A percentile compares a stretch with the other conserved stretches of the same genome.
phyloP scores from a whole-genome alignment of 1,284 basidiomycete species.

The Phellinidium pouzarii region DNA sequence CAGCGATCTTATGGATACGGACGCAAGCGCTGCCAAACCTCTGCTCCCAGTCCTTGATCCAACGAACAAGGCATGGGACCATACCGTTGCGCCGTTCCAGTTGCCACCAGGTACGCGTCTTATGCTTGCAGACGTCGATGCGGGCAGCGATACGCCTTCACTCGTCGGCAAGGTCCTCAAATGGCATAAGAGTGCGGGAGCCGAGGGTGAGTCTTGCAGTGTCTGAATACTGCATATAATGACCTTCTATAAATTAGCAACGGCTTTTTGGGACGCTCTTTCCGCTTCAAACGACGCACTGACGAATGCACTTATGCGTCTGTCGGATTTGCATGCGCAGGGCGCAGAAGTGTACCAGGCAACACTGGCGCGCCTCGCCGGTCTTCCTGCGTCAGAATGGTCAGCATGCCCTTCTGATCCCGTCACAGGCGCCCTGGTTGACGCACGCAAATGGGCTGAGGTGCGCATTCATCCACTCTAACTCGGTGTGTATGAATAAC shows the following conservation, averaged over 20 bases:
- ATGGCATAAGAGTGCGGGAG: conserved; percentile 67
- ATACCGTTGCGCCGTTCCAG: conserved; percentile 58
- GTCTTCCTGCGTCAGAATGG: conserved; percentile 46
- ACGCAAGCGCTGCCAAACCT: conserved; percentile 25
- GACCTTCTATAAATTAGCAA: conserved; percentile 35
- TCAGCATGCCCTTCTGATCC: conserved; percentile 4
- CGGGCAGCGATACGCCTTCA: conserved; percentile 89
- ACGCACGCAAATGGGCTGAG: conserved; percentile 51
- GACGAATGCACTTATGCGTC: conserved; percentile 41
- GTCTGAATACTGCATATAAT: not conserved
- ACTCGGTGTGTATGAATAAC: not conserved
- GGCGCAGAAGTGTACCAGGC: conserved; percentile 45
- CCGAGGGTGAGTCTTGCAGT: conserved; percentile 40
- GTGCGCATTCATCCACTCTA: conserved; percentile 30
- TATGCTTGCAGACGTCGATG: conserved; percentile 88
- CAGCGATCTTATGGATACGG: conserved; percentile 59
- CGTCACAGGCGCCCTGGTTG: conserved; percentile 47
- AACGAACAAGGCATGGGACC: conserved; percentile 60
- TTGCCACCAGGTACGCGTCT: conserved; percentile 78
- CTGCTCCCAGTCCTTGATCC: conserved; percentile 52
- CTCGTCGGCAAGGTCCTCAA: conserved; percentile 83
- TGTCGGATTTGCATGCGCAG: conserved; percentile 42
- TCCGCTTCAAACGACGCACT: conserved; percentile 56
- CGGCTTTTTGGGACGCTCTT: conserved; percentile 65
- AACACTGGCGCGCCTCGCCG: conserved; percentile 54